Conservation (phyloP, 1,284 basidiomycete genomes). For the Trichosporon sp. region DNA sequence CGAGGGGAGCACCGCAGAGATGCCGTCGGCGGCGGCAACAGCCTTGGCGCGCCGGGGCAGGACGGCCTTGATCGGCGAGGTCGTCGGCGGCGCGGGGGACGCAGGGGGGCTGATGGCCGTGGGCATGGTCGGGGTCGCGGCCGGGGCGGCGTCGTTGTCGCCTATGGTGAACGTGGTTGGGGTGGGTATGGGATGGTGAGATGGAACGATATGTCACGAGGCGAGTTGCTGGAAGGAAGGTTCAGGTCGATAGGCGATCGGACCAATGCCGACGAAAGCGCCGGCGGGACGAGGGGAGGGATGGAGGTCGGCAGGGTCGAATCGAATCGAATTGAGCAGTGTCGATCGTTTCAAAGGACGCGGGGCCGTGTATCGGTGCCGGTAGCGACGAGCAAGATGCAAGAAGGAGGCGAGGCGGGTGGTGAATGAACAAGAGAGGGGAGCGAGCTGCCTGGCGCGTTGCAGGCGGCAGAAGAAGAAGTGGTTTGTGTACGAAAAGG, state of each 20-base stretch:
- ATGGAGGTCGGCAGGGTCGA: background rate
- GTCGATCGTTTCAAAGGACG: background rate
- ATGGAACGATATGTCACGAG: background rate
- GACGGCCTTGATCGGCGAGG: constrained; percentile 9
- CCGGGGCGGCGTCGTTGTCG: background rate
- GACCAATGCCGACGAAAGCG: background rate
- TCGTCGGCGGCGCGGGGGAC: background rate
- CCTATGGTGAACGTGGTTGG: background rate
- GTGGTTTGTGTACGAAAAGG: background rate
- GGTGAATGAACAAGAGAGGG: background rate
- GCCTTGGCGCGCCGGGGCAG: constrained; percentile 9
- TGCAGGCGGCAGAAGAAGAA: no score
- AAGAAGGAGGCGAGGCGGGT: background rate
- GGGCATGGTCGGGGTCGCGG: constrained; percentile 1
- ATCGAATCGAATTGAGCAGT: background rate
- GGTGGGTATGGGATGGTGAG: background rate
- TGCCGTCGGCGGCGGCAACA: background rate
- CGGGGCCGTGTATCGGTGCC: background rate
- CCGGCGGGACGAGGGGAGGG: background rate
- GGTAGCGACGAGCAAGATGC: background rate
- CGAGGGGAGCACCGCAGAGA: background rate
- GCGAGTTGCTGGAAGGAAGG: background rate
- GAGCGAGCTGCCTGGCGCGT: no score
- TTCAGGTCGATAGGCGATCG: background rate
- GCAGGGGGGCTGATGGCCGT: constrained; percentile 3